Evolutionary conservation across 1,284 basidiomycete genomes (phyloP).

Genomic region (Heterobasidion occidentale): DNA sequence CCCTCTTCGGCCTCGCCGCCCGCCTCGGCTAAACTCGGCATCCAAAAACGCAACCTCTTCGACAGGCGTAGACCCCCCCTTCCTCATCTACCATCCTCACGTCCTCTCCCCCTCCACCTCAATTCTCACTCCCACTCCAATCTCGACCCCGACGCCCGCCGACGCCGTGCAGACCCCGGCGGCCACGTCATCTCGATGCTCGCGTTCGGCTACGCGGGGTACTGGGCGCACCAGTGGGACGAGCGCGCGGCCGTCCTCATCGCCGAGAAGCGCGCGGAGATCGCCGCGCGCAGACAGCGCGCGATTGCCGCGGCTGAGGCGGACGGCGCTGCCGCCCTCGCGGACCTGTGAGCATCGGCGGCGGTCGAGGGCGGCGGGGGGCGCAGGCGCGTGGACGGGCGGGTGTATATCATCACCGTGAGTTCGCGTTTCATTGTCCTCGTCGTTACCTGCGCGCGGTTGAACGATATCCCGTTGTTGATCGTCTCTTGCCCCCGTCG

Average conservation of each 20-base stretch:
- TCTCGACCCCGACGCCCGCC: not conserved
- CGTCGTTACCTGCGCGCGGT: too few species aligned
- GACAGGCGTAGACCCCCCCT: slow-evolving; percentile 37
- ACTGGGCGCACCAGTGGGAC: slow-evolving; percentile 65
- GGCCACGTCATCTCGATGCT: slow-evolving; percentile 61
- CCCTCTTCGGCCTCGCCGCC: slow-evolving; percentile 69
- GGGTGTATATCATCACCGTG: too few species aligned
- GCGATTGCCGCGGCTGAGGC: slow-evolving; percentile 10
- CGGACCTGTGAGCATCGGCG: not conserved
- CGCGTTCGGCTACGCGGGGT: slow-evolving; percentile 58
- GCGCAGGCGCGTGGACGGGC: too few species aligned
- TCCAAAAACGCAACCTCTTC: slow-evolving; percentile 63
- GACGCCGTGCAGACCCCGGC: slow-evolving; percentile 39
- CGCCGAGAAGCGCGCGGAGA: slow-evolving; percentile 51
- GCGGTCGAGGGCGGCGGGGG: too few species aligned
- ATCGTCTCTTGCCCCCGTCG: too few species aligned
- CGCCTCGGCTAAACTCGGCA: slow-evolving; percentile 76
- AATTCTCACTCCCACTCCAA: not conserved
- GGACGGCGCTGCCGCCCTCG: not conserved
- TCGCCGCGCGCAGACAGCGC: slow-evolving; percentile 39
- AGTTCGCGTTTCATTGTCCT: too few species aligned
- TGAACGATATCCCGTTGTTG: too few species aligned
- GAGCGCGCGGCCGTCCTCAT: slow-evolving; percentile 47
- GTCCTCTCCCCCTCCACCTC: not conserved
- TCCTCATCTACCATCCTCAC: too few species aligned